Evolutionary conservation across 176 grass and related monocot species (phyloP).

Genomic region (barley (Hordeum vulgare)): MorexV3_pseudomolecules_assembly NC_058518.1:126048973-126049472

Average conservation of each 20-base stretch:
- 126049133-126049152: not conserved
- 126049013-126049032: conserved; percentile 96
- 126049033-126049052: conserved; percentile 91
- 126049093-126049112: conserved; percentile 99
- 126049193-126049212: not conserved
- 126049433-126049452: conserved; percentile 97
- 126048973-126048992: conserved; percentile 86
- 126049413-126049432: conserved; percentile 96
- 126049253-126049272: conserved; percentile 17
- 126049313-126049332: conserved; percentile 93
- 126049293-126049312: conserved; percentile 93
- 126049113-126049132: conserved; percentile 74
- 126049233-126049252: not conserved
- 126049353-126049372: conserved; percentile 93
- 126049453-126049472: conserved; percentile 97
- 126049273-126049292: conserved; percentile 50
- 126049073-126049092: conserved; percentile 98
- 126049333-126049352: conserved; percentile 97
- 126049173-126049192: not conserved
- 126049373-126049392: conserved; percentile 88
- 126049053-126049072: conserved; percentile 95
- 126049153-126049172: not conserved
- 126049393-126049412: conserved; percentile 89
- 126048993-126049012: conserved; percentile 92
- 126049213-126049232: not conserved